Percentiles rank a stretch among this genome's conserved stretches.
Conservation (phyloP, 2,329 filamentous ascomycete genomes). For the Arthroderma sp. region DNA sequence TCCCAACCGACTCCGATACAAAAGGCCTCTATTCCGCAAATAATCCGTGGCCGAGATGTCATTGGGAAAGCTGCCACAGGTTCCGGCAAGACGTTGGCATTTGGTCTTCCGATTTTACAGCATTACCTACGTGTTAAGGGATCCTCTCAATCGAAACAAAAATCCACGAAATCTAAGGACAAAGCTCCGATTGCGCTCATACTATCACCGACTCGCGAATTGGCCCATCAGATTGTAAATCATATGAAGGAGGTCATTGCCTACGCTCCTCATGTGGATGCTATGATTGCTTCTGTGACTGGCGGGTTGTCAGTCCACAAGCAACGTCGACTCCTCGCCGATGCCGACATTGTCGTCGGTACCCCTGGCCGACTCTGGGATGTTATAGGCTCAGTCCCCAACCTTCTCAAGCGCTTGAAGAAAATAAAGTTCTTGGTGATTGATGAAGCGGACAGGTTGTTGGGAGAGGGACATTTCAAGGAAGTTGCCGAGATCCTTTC, state of each 20-base stretch:
- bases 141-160: conserved; percentile 9
- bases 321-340: conserved; percentile 70
- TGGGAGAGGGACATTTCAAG: conserved; percentile 90
- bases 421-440: conserved; percentile 71
- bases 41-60: conserved; percentile 73
- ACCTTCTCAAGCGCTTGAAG: conserved; percentile 57
- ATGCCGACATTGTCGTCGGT: conserved; percentile 83
- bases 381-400: conserved; percentile 63
- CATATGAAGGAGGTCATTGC: conserved; percentile 67
- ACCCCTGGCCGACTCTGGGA: conserved; percentile 94
- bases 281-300: conserved; percentile 67
- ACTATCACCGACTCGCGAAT: conserved; percentile 79
- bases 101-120: conserved; percentile 86
- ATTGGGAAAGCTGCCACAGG: conserved; percentile 94
- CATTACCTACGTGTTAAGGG: conserved; percentile 49
- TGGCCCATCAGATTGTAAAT: conserved; percentile 79
- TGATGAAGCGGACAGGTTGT: conserved; percentile 83
- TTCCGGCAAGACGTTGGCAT: conserved; percentile 91
- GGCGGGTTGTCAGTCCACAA: conserved; percentile 91
- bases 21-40: conserved; percentile 61
- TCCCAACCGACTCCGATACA: conserved; percentile 72
- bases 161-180: conserved; percentile 27
- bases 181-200: conserved; percentile 58
- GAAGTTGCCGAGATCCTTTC: conserved; percentile 80
- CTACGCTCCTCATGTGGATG: conserved; percentile 46